Evolutionary conservation across 1,139 yeast genomes (phyloP).

Genomic region (Pichia sp.): DNA sequence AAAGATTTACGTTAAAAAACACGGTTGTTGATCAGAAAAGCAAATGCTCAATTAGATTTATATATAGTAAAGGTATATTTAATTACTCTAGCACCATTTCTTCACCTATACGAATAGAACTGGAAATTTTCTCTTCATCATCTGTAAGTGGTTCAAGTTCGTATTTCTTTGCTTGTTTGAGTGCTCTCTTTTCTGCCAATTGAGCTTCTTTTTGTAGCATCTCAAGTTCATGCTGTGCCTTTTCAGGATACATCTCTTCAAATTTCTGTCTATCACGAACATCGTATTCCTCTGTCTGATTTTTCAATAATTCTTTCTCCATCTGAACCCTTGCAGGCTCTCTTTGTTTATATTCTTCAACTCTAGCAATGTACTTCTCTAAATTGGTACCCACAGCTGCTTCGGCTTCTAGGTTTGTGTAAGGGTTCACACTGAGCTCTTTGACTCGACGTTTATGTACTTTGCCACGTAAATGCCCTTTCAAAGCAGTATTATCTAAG

Average conservation of each 20-base stretch:
- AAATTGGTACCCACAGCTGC: constrained; percentile 83
- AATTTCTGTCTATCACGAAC: constrained; percentile 25
- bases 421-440: constrained; percentile 69
- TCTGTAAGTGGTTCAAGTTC: constrained; percentile 11
- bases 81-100: constrained; percentile 8
- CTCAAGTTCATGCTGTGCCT: constrained; percentile 11
- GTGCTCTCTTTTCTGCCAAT: constrained; percentile 10
- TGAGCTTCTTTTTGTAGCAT: constrained; percentile 7
- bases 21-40: background rate
- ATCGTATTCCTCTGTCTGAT: constrained; percentile 26
- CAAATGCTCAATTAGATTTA: background rate
- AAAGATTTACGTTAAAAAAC: constrained; percentile 33
- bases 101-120: background rate
- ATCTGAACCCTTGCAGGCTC: constrained; percentile 25
- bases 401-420: constrained; percentile 79
- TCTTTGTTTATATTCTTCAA: constrained; percentile 36
- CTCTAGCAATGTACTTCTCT: constrained; percentile 54
- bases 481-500: constrained; percentile 68
- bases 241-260: constrained; percentile 23
- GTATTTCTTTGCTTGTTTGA: constrained; percentile 7
- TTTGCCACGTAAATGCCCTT: constrained; percentile 66
- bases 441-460: constrained; percentile 82
- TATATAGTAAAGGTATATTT: background rate
- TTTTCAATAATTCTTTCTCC: constrained; percentile 23
- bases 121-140: constrained; percentile 2